Percentiles rank a stretch among this genome's conserved stretches.
These are phyloP conservation scores for Plasmodium malariae DNA, from an alignment of 169 alveolate genomes.

Conservation along the genomic window DNA sequence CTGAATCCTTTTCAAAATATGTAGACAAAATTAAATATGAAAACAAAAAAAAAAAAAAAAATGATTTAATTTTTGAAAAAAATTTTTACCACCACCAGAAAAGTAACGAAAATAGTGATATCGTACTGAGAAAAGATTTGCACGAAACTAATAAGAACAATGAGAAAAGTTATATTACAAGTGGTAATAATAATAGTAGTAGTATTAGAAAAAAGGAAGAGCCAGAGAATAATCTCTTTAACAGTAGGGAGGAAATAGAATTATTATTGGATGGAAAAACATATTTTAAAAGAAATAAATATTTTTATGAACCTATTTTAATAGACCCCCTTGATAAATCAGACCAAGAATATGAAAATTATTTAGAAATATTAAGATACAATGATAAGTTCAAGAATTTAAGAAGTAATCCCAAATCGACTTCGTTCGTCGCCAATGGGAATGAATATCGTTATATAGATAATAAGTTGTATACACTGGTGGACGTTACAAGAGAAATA, in stretches of 20 bases:
- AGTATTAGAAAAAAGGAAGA: neutral
- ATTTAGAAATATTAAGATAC: constrained; percentile 59
- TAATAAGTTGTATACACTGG: constrained; percentile 47
- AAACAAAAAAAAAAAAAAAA: constrained; percentile 13
- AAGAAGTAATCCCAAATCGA: constrained; percentile 37
- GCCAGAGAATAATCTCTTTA: constrained; percentile 7
- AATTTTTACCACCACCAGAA: neutral
- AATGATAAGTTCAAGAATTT: constrained; percentile 52
- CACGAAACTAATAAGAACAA: neutral
- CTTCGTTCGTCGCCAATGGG: constrained; percentile 72
- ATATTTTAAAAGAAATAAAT: constrained; percentile 72
- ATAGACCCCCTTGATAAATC: constrained; percentile 46
- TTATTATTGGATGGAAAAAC: constrained; percentile 62
- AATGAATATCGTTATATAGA: constrained; percentile 67
- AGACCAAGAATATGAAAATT: constrained; percentile 70
- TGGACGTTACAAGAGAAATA: constrained; percentile 73
- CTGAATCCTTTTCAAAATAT: constrained; percentile 47
- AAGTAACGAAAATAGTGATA: neutral
- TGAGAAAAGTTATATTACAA: neutral
- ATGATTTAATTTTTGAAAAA: neutral
- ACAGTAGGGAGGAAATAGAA: constrained; percentile 51
- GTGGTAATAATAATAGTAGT: neutral
- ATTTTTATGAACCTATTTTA: constrained; percentile 77
- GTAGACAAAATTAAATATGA: constrained; percentile 37
- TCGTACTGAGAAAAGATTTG: neutral